A percentile compares a stretch with the other conserved stretches of the same genome.
Evolutionary conservation across 2,329 filamentous ascomycete species (phyloP).

Genomic region (Xylaria sp.): DNA sequence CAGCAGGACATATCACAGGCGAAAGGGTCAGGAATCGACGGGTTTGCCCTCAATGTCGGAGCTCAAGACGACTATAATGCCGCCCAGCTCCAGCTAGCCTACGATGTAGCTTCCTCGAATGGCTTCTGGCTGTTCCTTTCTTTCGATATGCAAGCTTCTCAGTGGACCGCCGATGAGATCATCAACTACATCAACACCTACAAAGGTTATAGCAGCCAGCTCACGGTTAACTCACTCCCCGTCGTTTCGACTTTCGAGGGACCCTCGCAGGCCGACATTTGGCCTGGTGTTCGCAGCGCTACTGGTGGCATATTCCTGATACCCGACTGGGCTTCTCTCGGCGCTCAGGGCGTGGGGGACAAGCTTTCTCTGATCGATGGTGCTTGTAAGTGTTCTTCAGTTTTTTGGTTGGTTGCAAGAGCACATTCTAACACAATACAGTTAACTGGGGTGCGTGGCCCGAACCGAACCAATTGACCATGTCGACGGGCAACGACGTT

Average conservation of each 20-base stretch:
- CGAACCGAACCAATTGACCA: slow-evolving; percentile 51
- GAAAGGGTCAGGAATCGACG: slow-evolving; percentile 44
- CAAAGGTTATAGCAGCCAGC: slow-evolving; percentile 52
- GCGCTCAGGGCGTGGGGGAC: slow-evolving; percentile 48
- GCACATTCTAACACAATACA: slow-evolving; percentile 40
- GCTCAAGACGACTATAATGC: slow-evolving; percentile 42
- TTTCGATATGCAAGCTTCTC: slow-evolving; percentile 48
- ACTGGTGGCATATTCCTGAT: slow-evolving; percentile 55
- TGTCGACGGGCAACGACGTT: slow-evolving; percentile 53
- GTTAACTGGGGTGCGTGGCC: slow-evolving; percentile 64
- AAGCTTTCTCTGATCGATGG: slow-evolving; percentile 45
- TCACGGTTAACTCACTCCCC: slow-evolving; percentile 54
- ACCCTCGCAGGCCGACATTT: slow-evolving; percentile 54
- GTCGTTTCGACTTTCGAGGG: slow-evolving; percentile 66
- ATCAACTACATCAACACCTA: slow-evolving; percentile 51
- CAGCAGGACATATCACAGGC: slow-evolving; percentile 44
- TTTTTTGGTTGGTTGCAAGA: not conserved
- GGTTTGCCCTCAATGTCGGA: slow-evolving; percentile 46
- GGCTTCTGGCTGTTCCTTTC: slow-evolving; percentile 52
- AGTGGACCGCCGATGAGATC: slow-evolving; percentile 46
- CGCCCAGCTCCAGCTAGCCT: slow-evolving; percentile 48
- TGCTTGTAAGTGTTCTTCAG: slow-evolving; percentile 42
- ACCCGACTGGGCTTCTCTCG: slow-evolving; percentile 60
- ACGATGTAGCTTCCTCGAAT: slow-evolving; percentile 46
- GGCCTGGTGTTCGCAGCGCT: slow-evolving; percentile 52